phyloP scores from a whole-genome alignment of 1,284 basidiomycete species.

The Mycosarcoma mackinlayi region DNA sequence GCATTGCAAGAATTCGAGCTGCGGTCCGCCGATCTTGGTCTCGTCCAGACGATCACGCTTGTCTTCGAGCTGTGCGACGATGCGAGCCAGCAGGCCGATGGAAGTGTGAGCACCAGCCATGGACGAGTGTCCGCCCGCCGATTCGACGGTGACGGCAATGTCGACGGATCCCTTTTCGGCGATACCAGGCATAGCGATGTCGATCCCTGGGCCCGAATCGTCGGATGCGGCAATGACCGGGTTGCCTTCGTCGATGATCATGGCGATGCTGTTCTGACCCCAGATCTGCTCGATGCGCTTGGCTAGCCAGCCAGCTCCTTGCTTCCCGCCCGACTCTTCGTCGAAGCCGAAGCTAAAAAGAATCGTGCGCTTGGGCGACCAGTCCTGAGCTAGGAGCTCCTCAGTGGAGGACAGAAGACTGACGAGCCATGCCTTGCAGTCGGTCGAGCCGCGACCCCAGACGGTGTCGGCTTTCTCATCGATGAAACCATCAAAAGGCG shows the following conservation, averaged over 20 bases:
- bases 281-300: slow-evolving; percentile 51
- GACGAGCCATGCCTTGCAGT: slow-evolving; percentile 70
- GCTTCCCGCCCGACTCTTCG: slow-evolving; percentile 72
- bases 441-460: slow-evolving; percentile 70
- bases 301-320: slow-evolving; percentile 61
- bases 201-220: slow-evolving; percentile 38
- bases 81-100: slow-evolving; percentile 41
- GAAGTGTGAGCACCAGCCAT: slow-evolving; percentile 39
- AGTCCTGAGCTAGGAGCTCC: slow-evolving; percentile 69
- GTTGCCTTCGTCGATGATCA: slow-evolving; percentile 64
- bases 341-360: slow-evolving; percentile 79
- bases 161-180: slow-evolving; percentile 76
- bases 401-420: slow-evolving; percentile 71
- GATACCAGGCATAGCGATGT: slow-evolving; percentile 71
- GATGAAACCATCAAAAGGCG: slow-evolving; percentile 71
- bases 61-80: slow-evolving; percentile 40
- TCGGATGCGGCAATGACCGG: slow-evolving; percentile 43
- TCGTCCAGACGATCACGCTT: slow-evolving; percentile 33
- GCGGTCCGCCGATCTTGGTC: slow-evolving; percentile 37
- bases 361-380: slow-evolving; percentile 70
- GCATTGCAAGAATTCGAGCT: slow-evolving; percentile 71
- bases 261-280: slow-evolving; percentile 55
- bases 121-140: slow-evolving; percentile 78
- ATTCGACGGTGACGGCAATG: slow-evolving; percentile 47
- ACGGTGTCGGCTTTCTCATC: slow-evolving; percentile 70